A percentile compares a stretch with the other conserved stretches of the same genome.
Evolutionary conservation across 495 filamentous ascomycete species (phyloP).

Genomic region (Podospora fimiseda): DNA sequence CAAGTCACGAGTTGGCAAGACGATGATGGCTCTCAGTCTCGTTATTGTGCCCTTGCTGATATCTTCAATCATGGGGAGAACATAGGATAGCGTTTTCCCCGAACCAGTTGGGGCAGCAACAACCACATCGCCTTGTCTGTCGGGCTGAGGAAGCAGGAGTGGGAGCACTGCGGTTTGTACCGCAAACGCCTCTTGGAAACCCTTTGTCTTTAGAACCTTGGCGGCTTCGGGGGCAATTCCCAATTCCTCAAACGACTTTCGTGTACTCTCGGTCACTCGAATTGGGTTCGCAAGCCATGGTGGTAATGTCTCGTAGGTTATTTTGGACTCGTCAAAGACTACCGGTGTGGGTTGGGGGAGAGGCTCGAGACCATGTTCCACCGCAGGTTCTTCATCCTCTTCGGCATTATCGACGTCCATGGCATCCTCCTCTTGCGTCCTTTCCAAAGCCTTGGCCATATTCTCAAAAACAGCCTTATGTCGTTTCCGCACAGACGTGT

Average conservation of each 20-base stretch:
- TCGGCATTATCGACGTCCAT: constrained; percentile 24
- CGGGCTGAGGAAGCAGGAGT: constrained; percentile 56
- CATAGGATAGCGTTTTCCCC: constrained; percentile 87
- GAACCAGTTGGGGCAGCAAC: constrained; percentile 88
- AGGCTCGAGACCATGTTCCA: constrained; percentile 62
- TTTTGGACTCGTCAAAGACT: constrained; percentile 43
- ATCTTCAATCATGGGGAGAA: constrained; percentile 76
- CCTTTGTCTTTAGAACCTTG: constrained; percentile 54
- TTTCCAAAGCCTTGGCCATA: constrained; percentile 38
- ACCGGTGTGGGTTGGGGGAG: constrained; percentile 68
- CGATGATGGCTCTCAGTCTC: constrained; percentile 66
- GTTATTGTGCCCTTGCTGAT: constrained; percentile 54
- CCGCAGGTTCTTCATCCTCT: constrained; percentile 31
- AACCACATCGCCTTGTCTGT: constrained; percentile 65
- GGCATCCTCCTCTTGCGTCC: constrained; percentile 17
- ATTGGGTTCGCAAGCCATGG: constrained; percentile 72
- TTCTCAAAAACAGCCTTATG: constrained; percentile 44
- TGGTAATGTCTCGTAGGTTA: constrained; percentile 52
- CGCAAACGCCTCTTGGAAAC: constrained; percentile 71
- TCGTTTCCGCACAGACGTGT: constrained; percentile 21
- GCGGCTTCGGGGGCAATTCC: constrained; percentile 36
- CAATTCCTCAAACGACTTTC: constrained; percentile 55
- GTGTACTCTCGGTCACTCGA: constrained; percentile 51
- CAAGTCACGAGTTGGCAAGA: constrained; percentile 85
- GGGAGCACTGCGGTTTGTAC: constrained; percentile 79